Percentiles rank a stretch among this genome's conserved stretches.
These are phyloP conservation scores for Penicillium fuscoglaucum DNA, from an alignment of 2,329 filamentous ascomycete species.

Conservation along the genomic window DNA sequence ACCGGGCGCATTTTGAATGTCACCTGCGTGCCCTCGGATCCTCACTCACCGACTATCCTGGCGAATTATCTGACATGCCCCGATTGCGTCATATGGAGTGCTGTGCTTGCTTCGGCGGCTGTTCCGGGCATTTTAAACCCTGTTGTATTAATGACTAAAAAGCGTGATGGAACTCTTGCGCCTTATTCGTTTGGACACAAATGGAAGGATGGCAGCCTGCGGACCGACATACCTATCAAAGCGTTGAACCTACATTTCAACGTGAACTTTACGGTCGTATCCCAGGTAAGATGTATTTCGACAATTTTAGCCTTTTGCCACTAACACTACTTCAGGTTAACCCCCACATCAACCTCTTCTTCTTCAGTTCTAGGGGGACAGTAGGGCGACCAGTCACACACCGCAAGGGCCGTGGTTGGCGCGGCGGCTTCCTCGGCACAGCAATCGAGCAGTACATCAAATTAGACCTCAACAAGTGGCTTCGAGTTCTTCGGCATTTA, in stretches of 20 bases:
- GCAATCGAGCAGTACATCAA: conserved; percentile 94
- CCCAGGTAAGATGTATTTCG: conserved; percentile 45
- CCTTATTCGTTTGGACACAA: conserved; percentile 98
- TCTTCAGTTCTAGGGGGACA: conserved; percentile 90
- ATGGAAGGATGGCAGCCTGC: conserved; percentile 95
- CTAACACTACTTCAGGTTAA: conserved; percentile 69
- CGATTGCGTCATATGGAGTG: conserved; percentile 98
- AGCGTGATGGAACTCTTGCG: conserved; percentile 69
- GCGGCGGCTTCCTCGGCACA: conserved; percentile 89
- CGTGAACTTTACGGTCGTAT: conserved; percentile 92
- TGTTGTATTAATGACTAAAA: conserved; percentile 89
- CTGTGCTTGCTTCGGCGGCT: conserved; percentile 88
- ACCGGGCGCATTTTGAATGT: conserved; percentile 95
- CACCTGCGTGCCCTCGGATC: conserved; percentile 91
- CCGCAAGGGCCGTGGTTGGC: conserved; percentile 88
- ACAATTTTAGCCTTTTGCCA: conserved; percentile 28
- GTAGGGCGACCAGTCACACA: conserved; percentile 94
- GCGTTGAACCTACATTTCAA: conserved; percentile 96
- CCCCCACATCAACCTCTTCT: conserved; percentile 97
- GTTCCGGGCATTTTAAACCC: conserved; percentile 96
- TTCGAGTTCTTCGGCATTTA: conserved; percentile 88
- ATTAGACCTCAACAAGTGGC: conserved; percentile 95
- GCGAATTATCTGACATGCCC: conserved; percentile 94
- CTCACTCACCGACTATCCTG: conserved; percentile 86
- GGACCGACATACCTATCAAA: conserved; percentile 94